Conservation (phyloP, 75 land plant genomes). For the Ceratopteris richardii region DNA sequence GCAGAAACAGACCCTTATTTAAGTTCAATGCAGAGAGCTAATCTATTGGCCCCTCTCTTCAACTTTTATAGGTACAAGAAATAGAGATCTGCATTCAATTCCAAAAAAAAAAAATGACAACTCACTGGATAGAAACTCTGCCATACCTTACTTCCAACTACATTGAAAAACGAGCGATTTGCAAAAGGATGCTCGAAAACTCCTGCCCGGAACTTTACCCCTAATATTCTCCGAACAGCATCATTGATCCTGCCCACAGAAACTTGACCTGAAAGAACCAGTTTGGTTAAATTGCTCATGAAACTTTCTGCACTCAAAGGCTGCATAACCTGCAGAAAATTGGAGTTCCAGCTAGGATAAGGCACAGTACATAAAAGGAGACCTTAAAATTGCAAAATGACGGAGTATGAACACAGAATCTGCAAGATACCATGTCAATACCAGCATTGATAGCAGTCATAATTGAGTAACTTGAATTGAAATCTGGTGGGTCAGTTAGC, state of each 20-base stretch:
- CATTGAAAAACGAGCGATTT: slow-evolving; percentile 34
- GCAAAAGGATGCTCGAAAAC: slow-evolving; percentile 62
- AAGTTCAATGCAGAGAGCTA: too few relatives aligned
- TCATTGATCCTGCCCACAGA: slow-evolving; percentile 27
- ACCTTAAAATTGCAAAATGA: too few relatives aligned
- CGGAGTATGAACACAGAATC: too few relatives aligned
- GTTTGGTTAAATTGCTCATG: slow-evolving; percentile 35
- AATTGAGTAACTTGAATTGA: slow-evolving; percentile 39
- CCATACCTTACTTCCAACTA: slow-evolving; percentile 35
- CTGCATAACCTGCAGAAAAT: slow-evolving; percentile 59
- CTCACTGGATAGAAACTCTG: not conserved
- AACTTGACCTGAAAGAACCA: slow-evolving; percentile 21
- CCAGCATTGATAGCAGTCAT: slow-evolving; percentile 35
- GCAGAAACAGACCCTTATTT: too few relatives aligned
- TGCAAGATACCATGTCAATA: slow-evolving; percentile 34
- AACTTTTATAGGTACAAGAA: not conserved
- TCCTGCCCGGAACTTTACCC: slow-evolving; percentile 25
- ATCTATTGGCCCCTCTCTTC: not conserved
- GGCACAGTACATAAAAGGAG: too few relatives aligned
- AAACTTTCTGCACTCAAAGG: slow-evolving; percentile 47
- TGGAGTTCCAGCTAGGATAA: not conserved
- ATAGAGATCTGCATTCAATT: too few relatives aligned
- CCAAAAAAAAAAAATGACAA: too few relatives aligned
- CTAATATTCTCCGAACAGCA: slow-evolving; percentile 28
- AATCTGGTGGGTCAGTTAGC: slow-evolving; percentile 39